These are phyloP conservation scores for Sugiyamaella americana DNA, from an alignment of 805 yeast genomes.

Conservation along the genomic window DNA sequence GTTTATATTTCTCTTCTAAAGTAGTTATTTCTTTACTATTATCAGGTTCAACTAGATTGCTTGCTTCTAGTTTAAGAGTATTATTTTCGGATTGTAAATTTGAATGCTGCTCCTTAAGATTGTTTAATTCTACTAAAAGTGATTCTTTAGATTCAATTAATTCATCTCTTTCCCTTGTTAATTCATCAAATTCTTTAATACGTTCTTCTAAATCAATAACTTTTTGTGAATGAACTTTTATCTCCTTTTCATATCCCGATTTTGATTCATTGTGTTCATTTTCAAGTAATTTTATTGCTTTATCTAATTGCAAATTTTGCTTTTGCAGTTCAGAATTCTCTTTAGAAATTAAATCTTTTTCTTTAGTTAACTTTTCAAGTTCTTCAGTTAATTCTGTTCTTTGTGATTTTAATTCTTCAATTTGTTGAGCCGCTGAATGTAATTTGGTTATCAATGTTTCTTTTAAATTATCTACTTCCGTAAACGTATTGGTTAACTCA, in stretches of 20 bases:
- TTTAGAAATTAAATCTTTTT: neutral
- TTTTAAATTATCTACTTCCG: slow-evolving; percentile 31
- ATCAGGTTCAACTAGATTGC: neutral
- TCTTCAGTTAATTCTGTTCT: neutral
- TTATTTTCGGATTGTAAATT: neutral
- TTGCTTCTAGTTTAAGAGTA: neutral
- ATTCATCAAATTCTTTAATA: neutral
- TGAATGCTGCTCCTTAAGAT: neutral
- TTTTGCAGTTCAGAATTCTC: neutral
- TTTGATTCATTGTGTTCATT: neutral
- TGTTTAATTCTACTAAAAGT: neutral
- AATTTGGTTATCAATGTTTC: slow-evolving; percentile 43
- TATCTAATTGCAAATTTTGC: slow-evolving; percentile 2
- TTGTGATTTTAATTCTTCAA: slow-evolving; percentile 25
- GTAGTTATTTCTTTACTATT: too few relatives aligned
- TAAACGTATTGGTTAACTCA: slow-evolving; percentile 21
- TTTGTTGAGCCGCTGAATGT: slow-evolving; percentile 36
- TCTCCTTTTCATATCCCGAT: neutral
- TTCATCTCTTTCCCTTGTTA: neutral
- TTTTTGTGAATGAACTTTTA: slow-evolving; percentile 1
- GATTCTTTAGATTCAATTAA: neutral
- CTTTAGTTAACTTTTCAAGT: neutral
- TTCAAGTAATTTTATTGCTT: slow-evolving; percentile 1
- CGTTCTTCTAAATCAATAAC: neutral
- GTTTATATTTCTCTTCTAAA: neutral